Evolutionary conservation across 1,284 basidiomycete species (phyloP).

Genomic region (Macrocystidia cucumis): DNA sequence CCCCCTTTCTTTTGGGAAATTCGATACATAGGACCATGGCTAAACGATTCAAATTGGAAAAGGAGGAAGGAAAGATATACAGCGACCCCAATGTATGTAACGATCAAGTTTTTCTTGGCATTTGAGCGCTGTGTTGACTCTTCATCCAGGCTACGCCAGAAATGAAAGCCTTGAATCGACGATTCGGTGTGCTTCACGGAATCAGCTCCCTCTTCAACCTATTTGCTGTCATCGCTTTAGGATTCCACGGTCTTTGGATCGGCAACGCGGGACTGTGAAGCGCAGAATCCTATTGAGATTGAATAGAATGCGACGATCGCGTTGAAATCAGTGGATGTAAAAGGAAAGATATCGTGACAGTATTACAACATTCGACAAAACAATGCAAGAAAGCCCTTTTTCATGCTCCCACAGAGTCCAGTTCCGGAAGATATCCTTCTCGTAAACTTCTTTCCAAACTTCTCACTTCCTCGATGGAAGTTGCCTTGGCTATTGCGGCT

Average conservation of each 20-base stretch:
- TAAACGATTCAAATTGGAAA: constrained; percentile 65
- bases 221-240: constrained; percentile 48
- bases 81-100: constrained; percentile 53
- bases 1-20: too few species aligned
- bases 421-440: constrained; percentile 77
- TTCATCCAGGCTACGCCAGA: constrained; percentile 49
- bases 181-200: constrained; percentile 62
- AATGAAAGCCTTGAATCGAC: constrained; percentile 62
- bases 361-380: constrained; percentile 15
- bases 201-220: constrained; percentile 64
- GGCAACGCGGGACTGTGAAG: constrained; percentile 42
- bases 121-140: constrained; percentile 3
- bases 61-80: constrained; percentile 64
- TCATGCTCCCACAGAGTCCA: constrained; percentile 70
- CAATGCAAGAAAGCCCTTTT: constrained; percentile 16
- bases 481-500: constrained; percentile 85
- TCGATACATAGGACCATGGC: constrained; percentile 51
- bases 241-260: constrained; percentile 70
- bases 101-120: constrained; percentile 1
- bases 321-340: neutral
- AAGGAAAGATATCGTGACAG: constrained; percentile 1
- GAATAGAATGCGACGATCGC: neutral
- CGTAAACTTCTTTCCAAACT: constrained; percentile 82
- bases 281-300: constrained; percentile 20
- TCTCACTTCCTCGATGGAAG: constrained; percentile 87